Conservation (phyloP, 768 basidiomycete species). For the Terana coerulea region DNA sequence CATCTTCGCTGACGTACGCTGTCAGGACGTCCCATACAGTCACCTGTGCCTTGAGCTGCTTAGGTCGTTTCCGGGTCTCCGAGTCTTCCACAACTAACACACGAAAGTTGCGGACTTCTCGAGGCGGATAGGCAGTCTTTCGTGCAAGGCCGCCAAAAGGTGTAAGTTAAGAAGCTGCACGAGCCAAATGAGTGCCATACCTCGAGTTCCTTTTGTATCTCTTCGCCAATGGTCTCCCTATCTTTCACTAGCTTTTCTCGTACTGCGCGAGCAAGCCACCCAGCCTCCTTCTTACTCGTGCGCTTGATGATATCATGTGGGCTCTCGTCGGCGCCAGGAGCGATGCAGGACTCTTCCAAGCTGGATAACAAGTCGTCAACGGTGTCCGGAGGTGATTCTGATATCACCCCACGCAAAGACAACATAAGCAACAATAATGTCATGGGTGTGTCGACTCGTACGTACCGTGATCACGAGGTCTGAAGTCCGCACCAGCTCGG, state of each 20-base stretch:
- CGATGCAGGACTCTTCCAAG: conserved; percentile 45
- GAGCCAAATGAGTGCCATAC: conserved; percentile 49
- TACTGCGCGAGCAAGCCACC: conserved; percentile 59
- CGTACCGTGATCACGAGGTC: conserved; percentile 17
- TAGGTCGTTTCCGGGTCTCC: conserved; percentile 44
- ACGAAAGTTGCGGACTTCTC: conserved; percentile 73
- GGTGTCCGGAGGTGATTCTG: conserved; percentile 29
- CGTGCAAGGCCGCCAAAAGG: neutral
- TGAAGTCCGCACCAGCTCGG: conserved; percentile 46
- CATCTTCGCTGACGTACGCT: conserved; percentile 47
- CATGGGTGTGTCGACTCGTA: conserved; percentile 28
- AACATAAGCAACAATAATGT: conserved; percentile 32
- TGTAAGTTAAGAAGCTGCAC: neutral
- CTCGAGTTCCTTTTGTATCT: conserved; percentile 70
- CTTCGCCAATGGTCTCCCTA: conserved; percentile 45
- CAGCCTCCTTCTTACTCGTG: conserved; percentile 44
- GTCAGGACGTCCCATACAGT: conserved; percentile 79
- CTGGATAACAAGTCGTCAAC: conserved; percentile 54
- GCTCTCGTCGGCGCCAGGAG: conserved; percentile 33
- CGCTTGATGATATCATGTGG: conserved; percentile 36
- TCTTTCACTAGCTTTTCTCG: conserved; percentile 45
- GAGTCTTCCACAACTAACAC: conserved; percentile 68
- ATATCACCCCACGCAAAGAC: neutral
- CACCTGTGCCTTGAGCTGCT: conserved; percentile 65
- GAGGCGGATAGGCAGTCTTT: conserved; percentile 62